A percentile compares a stretch with the other conserved stretches of the same genome.
These are phyloP conservation scores for Lupinus albus DNA, from an alignment of 306 rosid genomes.

Conservation along the genomic window DNA sequence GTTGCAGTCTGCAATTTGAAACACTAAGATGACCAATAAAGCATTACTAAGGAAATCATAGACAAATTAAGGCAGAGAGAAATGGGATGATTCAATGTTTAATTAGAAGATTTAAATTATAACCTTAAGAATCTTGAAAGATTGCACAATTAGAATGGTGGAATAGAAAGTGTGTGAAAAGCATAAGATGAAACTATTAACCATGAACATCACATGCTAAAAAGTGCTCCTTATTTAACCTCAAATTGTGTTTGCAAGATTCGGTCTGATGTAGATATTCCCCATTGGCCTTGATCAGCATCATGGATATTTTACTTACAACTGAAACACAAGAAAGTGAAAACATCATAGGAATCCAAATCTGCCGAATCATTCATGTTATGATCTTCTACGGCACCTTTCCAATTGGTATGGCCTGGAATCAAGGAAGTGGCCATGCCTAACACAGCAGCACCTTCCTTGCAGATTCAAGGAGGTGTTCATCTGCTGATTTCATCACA, in stretches of 20 bases:
- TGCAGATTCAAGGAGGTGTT: slow-evolving; percentile 30
- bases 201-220: slow-evolving; percentile 13
- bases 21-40: background rate
- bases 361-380: too few species aligned
- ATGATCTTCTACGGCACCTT: too few species aligned
- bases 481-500: slow-evolving; percentile 12
- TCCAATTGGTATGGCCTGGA: slow-evolving; percentile 26
- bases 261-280: background rate
- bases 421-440: slow-evolving; percentile 7
- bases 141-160: background rate
- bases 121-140: background rate
- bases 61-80: background rate
- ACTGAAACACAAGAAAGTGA: slow-evolving; percentile 19
- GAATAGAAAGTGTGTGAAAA: background rate
- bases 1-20: too few species aligned
- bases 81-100: background rate
- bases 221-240: background rate
- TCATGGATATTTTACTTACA: slow-evolving; percentile 16
- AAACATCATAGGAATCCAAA: too few species aligned
- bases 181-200: slow-evolving; percentile 8
- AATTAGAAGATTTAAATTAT: too few species aligned
- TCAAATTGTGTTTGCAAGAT: slow-evolving; percentile 3
- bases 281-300: slow-evolving; percentile 28
- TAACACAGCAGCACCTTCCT: slow-evolving; percentile 31
- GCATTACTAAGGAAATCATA: too few species aligned